A percentile compares a stretch with the other conserved stretches of the same genome.
Evolutionary conservation across 2,329 filamentous ascomycete species (phyloP).

Genomic region (Didymella keratinophila): DNA sequence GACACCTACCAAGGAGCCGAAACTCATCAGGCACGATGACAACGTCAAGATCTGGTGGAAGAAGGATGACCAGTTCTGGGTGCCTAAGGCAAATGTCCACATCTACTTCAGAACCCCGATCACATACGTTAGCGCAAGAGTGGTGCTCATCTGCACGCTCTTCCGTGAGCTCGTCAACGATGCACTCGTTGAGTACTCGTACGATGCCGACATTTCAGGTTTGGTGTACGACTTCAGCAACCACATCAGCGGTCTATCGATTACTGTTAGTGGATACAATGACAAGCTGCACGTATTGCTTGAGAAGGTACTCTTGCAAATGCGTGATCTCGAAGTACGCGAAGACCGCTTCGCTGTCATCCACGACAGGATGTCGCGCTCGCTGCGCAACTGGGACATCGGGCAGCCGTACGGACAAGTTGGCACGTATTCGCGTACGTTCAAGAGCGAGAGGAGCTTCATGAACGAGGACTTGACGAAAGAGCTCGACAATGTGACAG

Average conservation of each 20-base stretch:
- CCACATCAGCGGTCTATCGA: slow-evolving; percentile 75
- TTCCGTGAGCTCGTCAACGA: slow-evolving; percentile 89
- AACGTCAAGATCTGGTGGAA: slow-evolving; percentile 91
- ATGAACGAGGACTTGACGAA: slow-evolving; percentile 80
- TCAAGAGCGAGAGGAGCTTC: slow-evolving; percentile 78
- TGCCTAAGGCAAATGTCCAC: slow-evolving; percentile 88
- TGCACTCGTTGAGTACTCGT: slow-evolving; percentile 89
- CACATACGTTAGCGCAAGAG: slow-evolving; percentile 79
- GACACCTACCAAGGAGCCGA: slow-evolving; percentile 75
- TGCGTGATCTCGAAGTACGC: slow-evolving; percentile 83
- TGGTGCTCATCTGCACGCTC: slow-evolving; percentile 77
- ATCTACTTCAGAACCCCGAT: slow-evolving; percentile 82
- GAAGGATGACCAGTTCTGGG: slow-evolving; percentile 98
- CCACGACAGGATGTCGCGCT: slow-evolving; percentile 81
- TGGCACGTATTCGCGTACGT: slow-evolving; percentile 79
- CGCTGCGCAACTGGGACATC: slow-evolving; percentile 85
- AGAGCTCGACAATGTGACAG: slow-evolving; percentile 77
- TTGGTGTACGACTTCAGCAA: slow-evolving; percentile 81
- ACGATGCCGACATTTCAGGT: slow-evolving; percentile 93
- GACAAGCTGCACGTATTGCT: slow-evolving; percentile 92
- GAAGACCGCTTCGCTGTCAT: slow-evolving; percentile 91
- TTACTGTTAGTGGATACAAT: slow-evolving; percentile 90
- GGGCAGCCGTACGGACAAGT: slow-evolving; percentile 91
- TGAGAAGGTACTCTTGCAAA: slow-evolving; percentile 84
- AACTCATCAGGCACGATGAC: slow-evolving; percentile 84